Base-by-base conservation (phyloP, 371 early-diverging fungal species). In the Mucor indicus region DNA sequence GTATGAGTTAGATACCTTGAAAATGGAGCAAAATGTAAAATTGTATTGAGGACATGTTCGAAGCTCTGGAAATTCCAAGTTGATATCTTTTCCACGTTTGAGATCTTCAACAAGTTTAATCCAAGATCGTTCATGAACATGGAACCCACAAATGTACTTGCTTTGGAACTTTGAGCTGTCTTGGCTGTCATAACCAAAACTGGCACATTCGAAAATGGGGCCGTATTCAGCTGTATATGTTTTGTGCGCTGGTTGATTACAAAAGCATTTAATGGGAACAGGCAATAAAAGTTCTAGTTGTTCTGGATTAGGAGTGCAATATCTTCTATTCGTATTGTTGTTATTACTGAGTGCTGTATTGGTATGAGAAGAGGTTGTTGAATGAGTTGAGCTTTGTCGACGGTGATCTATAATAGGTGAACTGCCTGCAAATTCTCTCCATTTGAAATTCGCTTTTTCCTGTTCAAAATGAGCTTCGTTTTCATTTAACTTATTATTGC, bases 11-110 rank as follows among this genome's bases (percentile, higher is more conserved):
- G 24, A 44, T 3, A 50, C n/a, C 11, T 46, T 25, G 27, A 75
- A 73, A 9, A 50, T 27, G n/a, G 67, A 55, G 33, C 79, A 78
- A 43, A 63, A 75, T 0, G 79, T 73, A 24, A 57, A 71, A 35
- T 78, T 78, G 36, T 73, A 75, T 4, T 44, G 52, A 0, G 73
- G 67, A 42, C 79, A 78, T 1, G 57, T 49, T 5, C 30, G 50
- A 1, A 78, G 53, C 33, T 75, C 76, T 0, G 46, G 31, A 50
- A 70, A 60, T 8, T 68, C 32, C 1, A 42, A 17, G 20, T 60
- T 42, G 19, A 70, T 20, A 23, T 44, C 21, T 1, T 45, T 17
- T 12, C 43, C 49, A 0, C 45, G 19, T 15, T 47, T 36, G 3
- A 58, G 25, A 7, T 33, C 41, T 1, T 49, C 15, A 12, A 61